Percentiles rank a stretch among this genome's conserved stretches.
Conservation (phyloP, 495 filamentous ascomycete species). For the Penicillium coprophilum region DNA sequence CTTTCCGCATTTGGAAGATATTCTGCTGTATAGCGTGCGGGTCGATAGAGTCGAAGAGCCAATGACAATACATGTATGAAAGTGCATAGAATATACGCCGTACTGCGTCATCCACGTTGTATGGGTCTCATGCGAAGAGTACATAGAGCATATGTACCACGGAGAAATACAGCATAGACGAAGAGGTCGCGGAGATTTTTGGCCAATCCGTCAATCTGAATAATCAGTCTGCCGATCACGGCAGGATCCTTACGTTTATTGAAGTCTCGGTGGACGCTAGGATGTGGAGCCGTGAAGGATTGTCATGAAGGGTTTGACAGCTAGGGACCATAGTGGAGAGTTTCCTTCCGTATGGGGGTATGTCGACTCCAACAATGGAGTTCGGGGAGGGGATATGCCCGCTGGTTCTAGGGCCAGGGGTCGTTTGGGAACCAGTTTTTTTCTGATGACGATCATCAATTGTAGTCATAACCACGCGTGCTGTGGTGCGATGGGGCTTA, state of each 20-base stretch:
- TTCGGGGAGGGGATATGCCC: neutral
- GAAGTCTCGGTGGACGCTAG: conserved; percentile 4
- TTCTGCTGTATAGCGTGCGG: neutral
- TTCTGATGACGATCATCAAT: neutral
- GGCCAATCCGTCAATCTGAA: neutral
- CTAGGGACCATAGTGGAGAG: neutral
- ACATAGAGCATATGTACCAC: too few species aligned
- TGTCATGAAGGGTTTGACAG: conserved; percentile 9
- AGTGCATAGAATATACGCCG: neutral
- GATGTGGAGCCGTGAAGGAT: neutral
- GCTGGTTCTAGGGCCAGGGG: conserved; percentile 1
- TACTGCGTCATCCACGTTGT: neutral
- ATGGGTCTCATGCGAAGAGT: neutral
- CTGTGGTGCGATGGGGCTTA: neutral
- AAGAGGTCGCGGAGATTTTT: neutral
- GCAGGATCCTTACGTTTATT: conserved; percentile 2
- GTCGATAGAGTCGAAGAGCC: neutral
- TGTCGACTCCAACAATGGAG: conserved; percentile 1
- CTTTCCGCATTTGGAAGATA: neutral
- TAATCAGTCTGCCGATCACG: conserved; percentile 1
- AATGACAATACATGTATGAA: neutral
- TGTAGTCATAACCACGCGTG: conserved; percentile 1
- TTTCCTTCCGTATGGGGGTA: conserved; percentile 1
- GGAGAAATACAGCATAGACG: neutral
- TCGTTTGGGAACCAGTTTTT: conserved; percentile 1